Evolutionary conservation across 257 asterid genomes (phyloP).

Genomic region (Cordia subcordata): DNA sequence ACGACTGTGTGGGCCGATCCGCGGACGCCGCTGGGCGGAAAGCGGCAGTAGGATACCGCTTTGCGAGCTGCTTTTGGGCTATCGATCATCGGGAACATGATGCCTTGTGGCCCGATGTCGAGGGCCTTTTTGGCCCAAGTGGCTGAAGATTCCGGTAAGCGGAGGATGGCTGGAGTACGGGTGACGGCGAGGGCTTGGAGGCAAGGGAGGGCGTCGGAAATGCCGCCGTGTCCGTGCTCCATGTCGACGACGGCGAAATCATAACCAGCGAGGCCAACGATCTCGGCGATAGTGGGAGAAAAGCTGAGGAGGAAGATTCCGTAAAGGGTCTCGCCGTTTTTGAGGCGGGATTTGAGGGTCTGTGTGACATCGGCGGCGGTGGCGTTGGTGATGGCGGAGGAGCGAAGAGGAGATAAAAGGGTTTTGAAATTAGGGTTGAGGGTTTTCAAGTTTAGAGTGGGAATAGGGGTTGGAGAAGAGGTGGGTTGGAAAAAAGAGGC

Average conservation of each 20-base stretch:
- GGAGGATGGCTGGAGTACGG: slow-evolving; percentile 64
- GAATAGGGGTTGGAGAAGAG: slow-evolving; percentile 2
- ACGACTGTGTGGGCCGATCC: slow-evolving; percentile 84
- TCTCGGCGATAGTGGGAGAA: slow-evolving; percentile 78
- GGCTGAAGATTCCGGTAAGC: slow-evolving; percentile 65
- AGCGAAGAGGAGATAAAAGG: slow-evolving; percentile 4
- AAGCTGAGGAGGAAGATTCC: slow-evolving; percentile 75
- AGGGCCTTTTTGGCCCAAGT: slow-evolving; percentile 83
- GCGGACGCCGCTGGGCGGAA: slow-evolving; percentile 68
- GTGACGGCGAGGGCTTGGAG: slow-evolving; percentile 71
- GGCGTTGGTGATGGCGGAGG: slow-evolving; percentile 20
- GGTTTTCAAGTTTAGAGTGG: slow-evolving; percentile 23
- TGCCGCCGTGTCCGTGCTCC: slow-evolving; percentile 90
- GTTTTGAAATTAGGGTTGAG: slow-evolving; percentile 15
- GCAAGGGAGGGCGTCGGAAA: slow-evolving; percentile 64
- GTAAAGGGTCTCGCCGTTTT: slow-evolving; percentile 64
- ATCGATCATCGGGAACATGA: slow-evolving; percentile 91
- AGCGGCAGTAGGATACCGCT: slow-evolving; percentile 70
- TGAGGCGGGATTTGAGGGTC: slow-evolving; percentile 62
- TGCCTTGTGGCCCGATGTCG: slow-evolving; percentile 86
- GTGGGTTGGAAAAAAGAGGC: slow-evolving; percentile 9
- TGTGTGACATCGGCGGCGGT: slow-evolving; percentile 11
- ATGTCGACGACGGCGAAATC: slow-evolving; percentile 81
- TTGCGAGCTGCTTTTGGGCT: slow-evolving; percentile 54
- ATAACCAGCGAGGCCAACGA: slow-evolving; percentile 71